phyloP scores from a whole-genome alignment of 495 filamentous ascomycete species.

The Glutinoglossum americanum region DNA sequence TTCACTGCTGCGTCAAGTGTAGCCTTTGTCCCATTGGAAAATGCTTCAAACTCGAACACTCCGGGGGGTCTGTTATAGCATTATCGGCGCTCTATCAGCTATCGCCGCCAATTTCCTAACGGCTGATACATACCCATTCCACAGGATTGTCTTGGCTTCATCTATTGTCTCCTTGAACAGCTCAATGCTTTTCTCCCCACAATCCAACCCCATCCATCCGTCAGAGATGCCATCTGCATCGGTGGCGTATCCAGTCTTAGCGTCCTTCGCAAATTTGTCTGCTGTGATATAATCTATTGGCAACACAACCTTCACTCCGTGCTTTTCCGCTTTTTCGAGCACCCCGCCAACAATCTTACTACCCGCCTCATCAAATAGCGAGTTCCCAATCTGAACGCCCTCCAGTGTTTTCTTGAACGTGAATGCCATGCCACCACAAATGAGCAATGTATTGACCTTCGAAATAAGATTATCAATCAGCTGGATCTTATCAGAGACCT shows the following conservation, averaged over 20 bases:
- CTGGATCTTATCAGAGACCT: slow-evolving; percentile 99
- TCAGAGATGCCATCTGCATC: slow-evolving; percentile 83
- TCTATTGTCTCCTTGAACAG: slow-evolving; percentile 68
- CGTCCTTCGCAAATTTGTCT: slow-evolving; percentile 81
- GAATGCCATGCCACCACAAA: slow-evolving; percentile 98
- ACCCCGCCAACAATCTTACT: slow-evolving; percentile 78
- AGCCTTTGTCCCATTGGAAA: slow-evolving; percentile 74
- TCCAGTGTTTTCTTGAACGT: slow-evolving; percentile 99
- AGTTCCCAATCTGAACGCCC: slow-evolving; percentile 72
- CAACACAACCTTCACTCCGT: slow-evolving; percentile 83
- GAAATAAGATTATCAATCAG: slow-evolving; percentile 95
- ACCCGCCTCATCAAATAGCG: slow-evolving; percentile 84
- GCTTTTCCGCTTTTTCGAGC: slow-evolving; percentile 87
- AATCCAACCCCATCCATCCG: slow-evolving; percentile 94
- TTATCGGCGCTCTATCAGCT: background rate
- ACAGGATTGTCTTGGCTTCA: slow-evolving; percentile 88
- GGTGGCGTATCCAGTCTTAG: slow-evolving; percentile 57
- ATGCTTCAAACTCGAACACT: slow-evolving; percentile 92
- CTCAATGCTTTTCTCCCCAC: slow-evolving; percentile 68
- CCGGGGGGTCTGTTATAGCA: slow-evolving; percentile 40
- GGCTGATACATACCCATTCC: slow-evolving; percentile 42
- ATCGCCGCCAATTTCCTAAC: background rate
- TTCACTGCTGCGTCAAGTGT: slow-evolving; percentile 70
- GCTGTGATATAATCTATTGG: slow-evolving; percentile 90
- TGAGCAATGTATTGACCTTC: slow-evolving; percentile 90